phyloP scores from a whole-genome alignment of 345 rosid genomes.

The Camelina hispida region DNA sequence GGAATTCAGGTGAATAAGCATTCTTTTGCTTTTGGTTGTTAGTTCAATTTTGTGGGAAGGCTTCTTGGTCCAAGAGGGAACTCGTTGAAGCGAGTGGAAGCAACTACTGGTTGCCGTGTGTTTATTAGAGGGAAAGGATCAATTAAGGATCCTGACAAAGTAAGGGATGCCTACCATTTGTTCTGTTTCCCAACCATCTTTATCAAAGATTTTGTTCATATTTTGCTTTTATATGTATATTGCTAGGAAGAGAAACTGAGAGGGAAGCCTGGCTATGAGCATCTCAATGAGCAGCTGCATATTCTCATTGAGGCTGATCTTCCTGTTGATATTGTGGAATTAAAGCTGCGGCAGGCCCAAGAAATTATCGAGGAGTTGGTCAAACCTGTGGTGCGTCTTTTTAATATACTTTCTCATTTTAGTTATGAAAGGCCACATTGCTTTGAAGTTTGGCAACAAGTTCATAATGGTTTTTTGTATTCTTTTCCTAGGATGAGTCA shows the following conservation, averaged over 20 bases:
- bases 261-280: slow-evolving; percentile 80
- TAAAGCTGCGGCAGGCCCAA: slow-evolving; percentile 71
- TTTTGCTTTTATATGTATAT: slow-evolving; percentile 29
- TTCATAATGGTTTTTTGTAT: not conserved
- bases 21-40: slow-evolving; percentile 26
- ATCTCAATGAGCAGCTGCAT: slow-evolving; percentile 75
- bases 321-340: slow-evolving; percentile 66
- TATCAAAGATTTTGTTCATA: not conserved
- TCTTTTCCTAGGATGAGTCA: slow-evolving; percentile 78
- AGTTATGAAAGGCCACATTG: slow-evolving; percentile 8
- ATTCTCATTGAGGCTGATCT: slow-evolving; percentile 77
- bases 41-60: slow-evolving; percentile 99
- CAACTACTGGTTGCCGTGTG: slow-evolving; percentile 97
- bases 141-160: slow-evolving; percentile 97
- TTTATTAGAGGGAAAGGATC: slow-evolving; percentile 98
- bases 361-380: slow-evolving; percentile 89
- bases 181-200: slow-evolving; percentile 3
- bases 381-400: slow-evolving; percentile 78
- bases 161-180: slow-evolving; percentile 35
- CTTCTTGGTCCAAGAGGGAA: slow-evolving; percentile 99
- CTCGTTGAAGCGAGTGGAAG: slow-evolving; percentile 97
- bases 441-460: slow-evolving; percentile 18
- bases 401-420: slow-evolving; percentile 7
- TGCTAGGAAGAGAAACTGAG: slow-evolving; percentile 74
- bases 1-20: not conserved